Evolutionary conservation across 225 moss, liverwort and hornwort species (phyloP).

Genomic region (Anthoceros angustus): DNA sequence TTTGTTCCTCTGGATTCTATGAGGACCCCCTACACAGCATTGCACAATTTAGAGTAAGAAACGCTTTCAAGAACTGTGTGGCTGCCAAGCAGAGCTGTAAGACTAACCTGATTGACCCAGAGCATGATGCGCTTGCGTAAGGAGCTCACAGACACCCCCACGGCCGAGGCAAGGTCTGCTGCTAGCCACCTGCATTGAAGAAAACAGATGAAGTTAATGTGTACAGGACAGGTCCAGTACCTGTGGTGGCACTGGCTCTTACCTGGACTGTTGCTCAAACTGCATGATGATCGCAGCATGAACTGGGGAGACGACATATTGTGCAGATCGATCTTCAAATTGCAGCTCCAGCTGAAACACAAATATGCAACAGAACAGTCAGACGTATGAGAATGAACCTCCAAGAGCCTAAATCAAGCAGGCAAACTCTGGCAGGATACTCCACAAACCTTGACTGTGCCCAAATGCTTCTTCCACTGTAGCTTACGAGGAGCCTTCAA

Average conservation of each 20-base stretch:
- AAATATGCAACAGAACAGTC: neutral
- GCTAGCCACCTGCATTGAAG: constrained; percentile 62
- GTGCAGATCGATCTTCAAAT: constrained; percentile 89
- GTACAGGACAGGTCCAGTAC: neutral
- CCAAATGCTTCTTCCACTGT: constrained; percentile 90
- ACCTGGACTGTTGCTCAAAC: constrained; percentile 84
- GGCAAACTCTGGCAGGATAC: constrained; percentile 4
- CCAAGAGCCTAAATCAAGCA: neutral
- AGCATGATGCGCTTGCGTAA: constrained; percentile 90
- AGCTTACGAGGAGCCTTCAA: constrained; percentile 88
- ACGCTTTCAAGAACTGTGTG: neutral
- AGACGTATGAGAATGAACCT: neutral
- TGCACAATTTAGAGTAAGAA: neutral
- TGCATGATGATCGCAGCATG: constrained; percentile 98
- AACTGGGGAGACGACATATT: constrained; percentile 86
- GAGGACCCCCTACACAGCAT: constrained; percentile 57
- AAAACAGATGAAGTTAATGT: constrained; percentile 3
- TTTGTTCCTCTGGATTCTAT: constrained; percentile 61
- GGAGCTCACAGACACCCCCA: constrained; percentile 62
- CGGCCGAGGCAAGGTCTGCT: constrained; percentile 63
- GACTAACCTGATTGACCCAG: constrained; percentile 87
- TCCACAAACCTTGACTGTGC: constrained; percentile 73
- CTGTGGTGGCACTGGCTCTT: neutral
- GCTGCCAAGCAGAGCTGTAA: neutral
- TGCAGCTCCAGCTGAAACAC: constrained; percentile 67